phyloP scores from a whole-genome alignment of 305 asterid species.

The Fraxinus floribunda region DNA sequence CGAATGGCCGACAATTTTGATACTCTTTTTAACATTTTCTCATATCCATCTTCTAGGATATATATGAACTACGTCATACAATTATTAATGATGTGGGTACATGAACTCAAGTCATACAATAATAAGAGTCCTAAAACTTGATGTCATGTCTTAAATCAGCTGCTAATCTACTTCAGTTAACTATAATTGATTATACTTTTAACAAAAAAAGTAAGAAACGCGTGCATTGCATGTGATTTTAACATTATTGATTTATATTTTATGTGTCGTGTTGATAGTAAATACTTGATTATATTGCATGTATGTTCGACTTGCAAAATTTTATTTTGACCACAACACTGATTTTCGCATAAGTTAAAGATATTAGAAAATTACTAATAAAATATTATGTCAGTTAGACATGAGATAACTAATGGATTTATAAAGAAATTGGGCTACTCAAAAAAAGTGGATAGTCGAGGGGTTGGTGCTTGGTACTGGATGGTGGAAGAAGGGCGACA shows the following conservation, averaged over 20 bases:
- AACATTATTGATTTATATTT: neutral
- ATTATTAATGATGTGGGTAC: neutral
- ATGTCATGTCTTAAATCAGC: slow-evolving; percentile 1
- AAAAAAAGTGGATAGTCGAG: neutral
- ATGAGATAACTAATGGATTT: neutral
- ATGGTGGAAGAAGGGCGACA: neutral
- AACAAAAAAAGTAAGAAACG: neutral
- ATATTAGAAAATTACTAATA: neutral
- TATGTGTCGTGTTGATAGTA: neutral
- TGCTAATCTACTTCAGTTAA: neutral
- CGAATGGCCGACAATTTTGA: neutral
- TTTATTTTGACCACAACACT: no score
- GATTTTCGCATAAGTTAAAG: neutral
- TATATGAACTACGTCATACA: no score
- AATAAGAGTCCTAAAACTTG: neutral
- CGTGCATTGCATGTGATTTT: neutral
- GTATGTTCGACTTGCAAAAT: neutral
- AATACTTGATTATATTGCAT: neutral
- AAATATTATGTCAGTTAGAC: neutral
- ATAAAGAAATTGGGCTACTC: neutral
- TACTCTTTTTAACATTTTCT: neutral
- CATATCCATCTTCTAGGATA: neutral
- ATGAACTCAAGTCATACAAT: neutral
- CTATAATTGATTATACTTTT: neutral
- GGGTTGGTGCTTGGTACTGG: neutral